Conservation (phyloP, 192 early-diverging fungal genomes). For the Entomortierella lignicola region DNA sequence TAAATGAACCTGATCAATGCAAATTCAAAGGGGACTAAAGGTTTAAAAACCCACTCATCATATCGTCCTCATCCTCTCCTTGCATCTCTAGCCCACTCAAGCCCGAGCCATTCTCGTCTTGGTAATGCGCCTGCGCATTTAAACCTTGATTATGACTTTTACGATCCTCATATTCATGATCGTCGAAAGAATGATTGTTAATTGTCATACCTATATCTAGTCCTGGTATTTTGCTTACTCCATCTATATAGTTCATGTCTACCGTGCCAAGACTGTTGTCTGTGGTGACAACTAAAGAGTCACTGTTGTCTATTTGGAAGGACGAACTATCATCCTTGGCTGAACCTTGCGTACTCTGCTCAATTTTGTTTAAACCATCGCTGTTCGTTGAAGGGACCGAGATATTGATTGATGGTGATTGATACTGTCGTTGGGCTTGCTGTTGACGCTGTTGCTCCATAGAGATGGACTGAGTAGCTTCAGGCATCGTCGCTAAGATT, state of each 20-base stretch:
- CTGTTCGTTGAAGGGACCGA: neutral
- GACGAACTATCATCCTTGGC: neutral
- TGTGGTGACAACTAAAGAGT: neutral
- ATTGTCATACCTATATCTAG: constrained; percentile 31
- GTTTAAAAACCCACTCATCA: constrained; percentile 49
- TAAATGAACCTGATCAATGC: too few relatives aligned
- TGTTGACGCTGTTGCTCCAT: neutral
- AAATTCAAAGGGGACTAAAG: constrained; percentile 19
- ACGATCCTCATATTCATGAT: neutral
- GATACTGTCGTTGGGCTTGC: neutral
- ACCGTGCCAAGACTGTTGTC: too few relatives aligned
- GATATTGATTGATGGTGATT: neutral
- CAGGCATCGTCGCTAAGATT: too few relatives aligned
- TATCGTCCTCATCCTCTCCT: constrained; percentile 39
- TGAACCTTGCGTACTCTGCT: neutral
- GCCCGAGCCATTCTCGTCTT: constrained; percentile 2
- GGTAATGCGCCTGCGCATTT: neutral
- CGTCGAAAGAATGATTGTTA: neutral
- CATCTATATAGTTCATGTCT: constrained; percentile 1
- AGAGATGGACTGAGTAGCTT: constrained; percentile 11
- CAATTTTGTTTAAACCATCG: neutral
- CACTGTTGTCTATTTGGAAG: neutral
- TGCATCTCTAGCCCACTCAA: constrained; percentile 20
- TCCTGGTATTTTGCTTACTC: constrained; percentile 6
- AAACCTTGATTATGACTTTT: constrained; percentile 3